Conservation (phyloP, 2,329 filamentous ascomycete species). For the Pseudovirgaria hyperparasitica region DNA sequence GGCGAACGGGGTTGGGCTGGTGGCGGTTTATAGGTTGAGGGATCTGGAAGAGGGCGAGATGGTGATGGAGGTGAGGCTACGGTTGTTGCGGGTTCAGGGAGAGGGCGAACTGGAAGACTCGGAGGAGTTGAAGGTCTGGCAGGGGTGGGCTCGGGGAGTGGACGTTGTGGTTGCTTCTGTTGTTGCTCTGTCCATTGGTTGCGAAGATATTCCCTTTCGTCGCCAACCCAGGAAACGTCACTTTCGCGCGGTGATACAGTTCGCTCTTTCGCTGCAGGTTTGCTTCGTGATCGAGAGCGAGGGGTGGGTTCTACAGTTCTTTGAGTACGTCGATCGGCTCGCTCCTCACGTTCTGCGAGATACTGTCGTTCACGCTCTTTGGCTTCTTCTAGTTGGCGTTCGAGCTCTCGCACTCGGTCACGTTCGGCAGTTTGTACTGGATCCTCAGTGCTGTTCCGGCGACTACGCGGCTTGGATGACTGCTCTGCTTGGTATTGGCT, state of each 20-base stretch:
- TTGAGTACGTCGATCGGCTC: constrained; percentile 26
- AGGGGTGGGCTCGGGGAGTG: constrained; percentile 29
- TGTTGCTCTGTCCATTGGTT: constrained; percentile 39
- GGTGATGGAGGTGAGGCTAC: constrained; percentile 1
- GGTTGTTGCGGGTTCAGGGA: constrained; percentile 20
- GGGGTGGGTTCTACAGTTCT: constrained; percentile 22
- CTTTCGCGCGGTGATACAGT: constrained; percentile 33
- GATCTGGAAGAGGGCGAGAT: constrained; percentile 8
- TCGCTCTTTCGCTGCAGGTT: constrained; percentile 21
- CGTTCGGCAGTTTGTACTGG: constrained; percentile 42
- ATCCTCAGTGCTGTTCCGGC: constrained; percentile 24
- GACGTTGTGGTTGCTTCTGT: constrained; percentile 20
- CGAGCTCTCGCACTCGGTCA: constrained; percentile 65
- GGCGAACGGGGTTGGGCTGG: too few relatives aligned
- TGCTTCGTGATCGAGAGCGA: constrained; percentile 21
- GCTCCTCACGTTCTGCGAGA: constrained; percentile 45
- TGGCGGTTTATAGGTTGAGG: constrained; percentile 10
- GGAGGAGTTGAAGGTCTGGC: constrained; percentile 5
- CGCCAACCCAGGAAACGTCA: constrained; percentile 52
- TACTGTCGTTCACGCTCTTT: constrained; percentile 55
- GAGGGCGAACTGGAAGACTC: constrained; percentile 10
- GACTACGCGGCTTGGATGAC: constrained; percentile 22
- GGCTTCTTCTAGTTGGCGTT: constrained; percentile 56
- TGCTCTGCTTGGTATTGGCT: constrained; percentile 76
- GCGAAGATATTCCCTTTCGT: constrained; percentile 52